Evolutionary conservation across 495 filamentous ascomycete genomes (phyloP).

Genomic region (Platismatia glauca): DNA sequence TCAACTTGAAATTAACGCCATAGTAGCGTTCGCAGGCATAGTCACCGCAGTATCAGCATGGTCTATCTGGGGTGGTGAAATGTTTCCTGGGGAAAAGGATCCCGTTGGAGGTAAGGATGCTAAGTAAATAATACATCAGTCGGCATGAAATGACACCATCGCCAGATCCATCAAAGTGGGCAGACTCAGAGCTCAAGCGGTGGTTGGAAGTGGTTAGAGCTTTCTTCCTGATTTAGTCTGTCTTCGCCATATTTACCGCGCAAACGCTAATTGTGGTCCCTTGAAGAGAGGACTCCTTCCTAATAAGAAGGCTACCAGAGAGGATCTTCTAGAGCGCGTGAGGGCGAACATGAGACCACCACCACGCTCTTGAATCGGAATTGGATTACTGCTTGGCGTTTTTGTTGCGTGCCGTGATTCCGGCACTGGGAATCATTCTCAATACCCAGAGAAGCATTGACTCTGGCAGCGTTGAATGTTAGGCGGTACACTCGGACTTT

Average conservation of each 20-base stretch:
- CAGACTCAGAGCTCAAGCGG: constrained; percentile 56
- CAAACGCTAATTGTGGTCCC: constrained; percentile 15
- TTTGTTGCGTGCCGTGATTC: not conserved
- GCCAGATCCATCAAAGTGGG: constrained; percentile 61
- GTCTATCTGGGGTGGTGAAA: constrained; percentile 73
- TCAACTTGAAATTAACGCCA: constrained; percentile 15
- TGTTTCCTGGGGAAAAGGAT: constrained; percentile 63
- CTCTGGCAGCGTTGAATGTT: not conserved
- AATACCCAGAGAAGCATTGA: not conserved
- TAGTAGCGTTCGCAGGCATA: constrained; percentile 60
- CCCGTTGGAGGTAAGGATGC: constrained; percentile 57
- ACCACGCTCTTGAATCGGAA: constrained; percentile 11
- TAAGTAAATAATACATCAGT: not conserved
- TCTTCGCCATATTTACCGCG: not conserved
- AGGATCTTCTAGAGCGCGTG: constrained; percentile 71
- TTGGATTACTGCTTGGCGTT: not conserved
- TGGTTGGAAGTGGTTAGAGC: constrained; percentile 68
- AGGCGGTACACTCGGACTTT: not conserved
- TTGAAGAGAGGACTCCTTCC: constrained; percentile 65
- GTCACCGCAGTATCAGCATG: constrained; percentile 76
- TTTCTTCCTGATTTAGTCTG: constrained; percentile 14
- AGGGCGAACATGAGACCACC: constrained; percentile 56
- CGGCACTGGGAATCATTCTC: not conserved
- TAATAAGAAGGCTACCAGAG: constrained; percentile 53
- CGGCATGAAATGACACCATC: not conserved